Conservation (phyloP, 768 basidiomycete genomes). For the Termitomyces sp. region DNA sequence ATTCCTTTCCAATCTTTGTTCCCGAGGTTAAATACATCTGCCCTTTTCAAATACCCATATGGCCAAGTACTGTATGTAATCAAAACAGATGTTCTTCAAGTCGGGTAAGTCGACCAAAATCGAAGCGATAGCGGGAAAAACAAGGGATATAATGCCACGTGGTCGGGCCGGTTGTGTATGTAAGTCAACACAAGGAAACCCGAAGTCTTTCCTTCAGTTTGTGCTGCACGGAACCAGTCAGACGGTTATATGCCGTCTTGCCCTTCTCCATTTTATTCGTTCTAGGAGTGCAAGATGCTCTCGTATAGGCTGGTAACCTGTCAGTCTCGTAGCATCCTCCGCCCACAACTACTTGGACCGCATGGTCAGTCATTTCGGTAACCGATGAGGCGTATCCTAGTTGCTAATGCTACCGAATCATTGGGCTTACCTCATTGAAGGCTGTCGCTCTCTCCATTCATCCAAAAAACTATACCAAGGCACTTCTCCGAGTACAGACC, state of each 20-base stretch:
- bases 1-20: neutral
- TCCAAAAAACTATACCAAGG: slow-evolving; percentile 21
- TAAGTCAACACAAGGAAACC: neutral
- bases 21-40: neutral
- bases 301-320: slow-evolving; percentile 20
- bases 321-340: slow-evolving; percentile 17
- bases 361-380: slow-evolving; percentile 12
- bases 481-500: slow-evolving; percentile 21
- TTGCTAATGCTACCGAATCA: neutral
- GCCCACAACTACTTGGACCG: slow-evolving; percentile 1
- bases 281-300: slow-evolving; percentile 23
- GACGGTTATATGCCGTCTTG: slow-evolving; percentile 6
- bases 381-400: neutral
- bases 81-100: neutral
- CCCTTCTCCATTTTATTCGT: neutral
- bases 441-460: slow-evolving; percentile 27
- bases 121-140: neutral
- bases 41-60: neutral
- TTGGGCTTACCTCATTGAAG: slow-evolving; percentile 11
- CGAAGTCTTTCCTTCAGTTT: neutral
- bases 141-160: neutral
- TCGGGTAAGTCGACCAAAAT: neutral
- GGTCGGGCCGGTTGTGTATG: neutral
- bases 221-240: neutral
- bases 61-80: neutral